phyloP scores from a whole-genome alignment of 2,329 filamentous ascomycete species.

The Raffaelea ambrosiae region DNA sequence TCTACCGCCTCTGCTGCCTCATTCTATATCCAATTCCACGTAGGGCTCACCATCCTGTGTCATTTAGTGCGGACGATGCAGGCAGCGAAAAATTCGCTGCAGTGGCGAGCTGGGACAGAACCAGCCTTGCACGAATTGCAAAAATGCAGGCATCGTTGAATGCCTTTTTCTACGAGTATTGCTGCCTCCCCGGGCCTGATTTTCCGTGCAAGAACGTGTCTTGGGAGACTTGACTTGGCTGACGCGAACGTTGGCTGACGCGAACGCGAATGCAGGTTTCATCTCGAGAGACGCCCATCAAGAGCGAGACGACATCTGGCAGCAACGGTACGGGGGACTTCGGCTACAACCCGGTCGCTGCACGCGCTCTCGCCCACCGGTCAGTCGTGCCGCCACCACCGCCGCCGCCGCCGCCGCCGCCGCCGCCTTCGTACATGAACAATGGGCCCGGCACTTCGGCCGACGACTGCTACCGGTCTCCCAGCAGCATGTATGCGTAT shows the following conservation, averaged over 20 bases:
- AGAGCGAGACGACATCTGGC: constrained; percentile 17
- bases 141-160: constrained; percentile 57
- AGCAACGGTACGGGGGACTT: constrained; percentile 18
- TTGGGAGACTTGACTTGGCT: neutral
- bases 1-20: too few species aligned
- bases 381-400: constrained; percentile 6
- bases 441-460: constrained; percentile 24
- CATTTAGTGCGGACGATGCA: constrained; percentile 81
- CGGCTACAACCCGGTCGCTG: constrained; percentile 25
- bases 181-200: neutral
- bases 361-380: constrained; percentile 18
- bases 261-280: constrained; percentile 29
- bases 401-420: constrained; percentile 2
- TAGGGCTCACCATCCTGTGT: too few species aligned
- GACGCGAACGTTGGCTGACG: too few species aligned
- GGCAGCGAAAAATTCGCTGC: constrained; percentile 91
- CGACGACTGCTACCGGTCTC: constrained; percentile 19
- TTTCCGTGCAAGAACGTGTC: constrained; percentile 12
- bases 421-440: constrained; percentile 7
- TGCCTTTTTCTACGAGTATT: constrained; percentile 76
- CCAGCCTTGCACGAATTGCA: constrained; percentile 77
- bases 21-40: too few species aligned
- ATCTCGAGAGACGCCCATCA: constrained; percentile 27
- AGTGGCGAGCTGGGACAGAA: constrained; percentile 75
- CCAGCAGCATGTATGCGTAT: neutral